These are phyloP conservation scores for Globisporangium canariense DNA, from an alignment of 352 stramenopile genomes.

Conservation along the genomic window DNA sequence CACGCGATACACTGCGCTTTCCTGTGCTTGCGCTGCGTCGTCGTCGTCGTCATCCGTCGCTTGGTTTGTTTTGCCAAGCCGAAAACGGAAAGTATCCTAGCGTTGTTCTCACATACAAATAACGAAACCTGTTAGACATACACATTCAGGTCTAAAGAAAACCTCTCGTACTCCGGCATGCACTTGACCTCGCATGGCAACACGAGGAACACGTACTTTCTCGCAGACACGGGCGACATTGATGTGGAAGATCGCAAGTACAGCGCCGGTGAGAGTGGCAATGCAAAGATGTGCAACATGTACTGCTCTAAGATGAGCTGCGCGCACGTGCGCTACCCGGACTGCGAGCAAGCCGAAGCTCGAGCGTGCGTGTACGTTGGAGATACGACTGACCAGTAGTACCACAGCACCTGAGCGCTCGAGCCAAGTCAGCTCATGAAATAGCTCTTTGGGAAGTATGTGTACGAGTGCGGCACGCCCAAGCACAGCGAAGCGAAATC, in stretches of 20 bases:
- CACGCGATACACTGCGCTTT: background rate
- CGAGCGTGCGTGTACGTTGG: constrained; percentile 46
- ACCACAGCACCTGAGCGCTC: constrained; percentile 52
- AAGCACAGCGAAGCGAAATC: constrained; percentile 59
- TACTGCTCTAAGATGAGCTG: constrained; percentile 80
- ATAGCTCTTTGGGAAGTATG: constrained; percentile 66
- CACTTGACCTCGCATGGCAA: constrained; percentile 76
- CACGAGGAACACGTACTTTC: constrained; percentile 77
- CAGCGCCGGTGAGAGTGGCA: constrained; percentile 52
- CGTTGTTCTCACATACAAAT: too few species aligned
- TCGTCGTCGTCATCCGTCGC: background rate
- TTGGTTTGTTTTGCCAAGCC: background rate
- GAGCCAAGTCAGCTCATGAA: constrained; percentile 45
- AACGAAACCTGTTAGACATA: too few species aligned
- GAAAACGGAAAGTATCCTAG: background rate
- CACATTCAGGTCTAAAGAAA: too few species aligned
- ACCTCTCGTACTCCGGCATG: constrained; percentile 24
- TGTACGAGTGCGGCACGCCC: constrained; percentile 61
- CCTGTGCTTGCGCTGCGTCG: background rate
- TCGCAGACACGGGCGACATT: constrained; percentile 55
- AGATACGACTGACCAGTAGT: constrained; percentile 43
- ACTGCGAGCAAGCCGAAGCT: constrained; percentile 43
- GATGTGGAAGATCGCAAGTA: constrained; percentile 78
- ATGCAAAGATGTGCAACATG: constrained; percentile 79
- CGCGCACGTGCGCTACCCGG: constrained; percentile 67